phyloP scores from a whole-genome alignment of 2,329 filamentous ascomycete genomes.

The Penicillium paneum region DNA sequence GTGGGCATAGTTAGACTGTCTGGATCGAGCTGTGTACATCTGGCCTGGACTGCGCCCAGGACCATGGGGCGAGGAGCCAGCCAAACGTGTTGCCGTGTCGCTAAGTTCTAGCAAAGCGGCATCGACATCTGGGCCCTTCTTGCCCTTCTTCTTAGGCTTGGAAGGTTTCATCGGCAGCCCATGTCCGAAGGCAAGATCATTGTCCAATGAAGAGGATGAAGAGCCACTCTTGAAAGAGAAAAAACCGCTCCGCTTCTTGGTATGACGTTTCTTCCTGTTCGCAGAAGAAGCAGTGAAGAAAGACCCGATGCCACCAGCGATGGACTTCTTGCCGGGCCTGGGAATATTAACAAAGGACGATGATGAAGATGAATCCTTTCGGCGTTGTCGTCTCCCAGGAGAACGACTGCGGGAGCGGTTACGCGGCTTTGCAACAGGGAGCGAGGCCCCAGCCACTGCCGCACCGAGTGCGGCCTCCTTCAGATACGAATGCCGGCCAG shows the following conservation, averaged over 20 bases:
- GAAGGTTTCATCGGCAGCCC: constrained; percentile 47
- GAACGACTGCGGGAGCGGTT: constrained; percentile 36
- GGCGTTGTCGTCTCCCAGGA: constrained; percentile 29
- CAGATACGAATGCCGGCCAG: constrained; percentile 27
- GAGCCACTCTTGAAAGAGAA: constrained; percentile 58
- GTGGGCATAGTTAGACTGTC: constrained; percentile 26
- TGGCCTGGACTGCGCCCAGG: constrained; percentile 36
- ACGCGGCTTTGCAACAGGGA: constrained; percentile 26
- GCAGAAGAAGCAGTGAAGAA: constrained; percentile 64
- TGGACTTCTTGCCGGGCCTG: constrained; percentile 48
- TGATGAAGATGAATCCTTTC: constrained; percentile 51
- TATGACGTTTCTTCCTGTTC: constrained; percentile 49
- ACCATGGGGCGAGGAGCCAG: constrained; percentile 36
- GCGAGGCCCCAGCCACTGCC: constrained; percentile 31
- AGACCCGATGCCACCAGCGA: constrained; percentile 55
- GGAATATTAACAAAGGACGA: constrained; percentile 67
- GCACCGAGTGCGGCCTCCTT: constrained; percentile 40
- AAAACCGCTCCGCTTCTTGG: constrained; percentile 49
- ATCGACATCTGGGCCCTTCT: constrained; percentile 39
- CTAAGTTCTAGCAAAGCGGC: constrained; percentile 49
- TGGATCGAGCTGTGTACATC: constrained; percentile 30
- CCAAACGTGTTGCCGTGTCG: constrained; percentile 47
- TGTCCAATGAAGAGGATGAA: constrained; percentile 65
- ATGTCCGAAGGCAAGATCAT: constrained; percentile 65
- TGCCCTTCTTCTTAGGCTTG: constrained; percentile 36